phyloP scores from a whole-genome alignment of 495 filamentous ascomycete species.

The Friedmanniomyces simplex region DNA sequence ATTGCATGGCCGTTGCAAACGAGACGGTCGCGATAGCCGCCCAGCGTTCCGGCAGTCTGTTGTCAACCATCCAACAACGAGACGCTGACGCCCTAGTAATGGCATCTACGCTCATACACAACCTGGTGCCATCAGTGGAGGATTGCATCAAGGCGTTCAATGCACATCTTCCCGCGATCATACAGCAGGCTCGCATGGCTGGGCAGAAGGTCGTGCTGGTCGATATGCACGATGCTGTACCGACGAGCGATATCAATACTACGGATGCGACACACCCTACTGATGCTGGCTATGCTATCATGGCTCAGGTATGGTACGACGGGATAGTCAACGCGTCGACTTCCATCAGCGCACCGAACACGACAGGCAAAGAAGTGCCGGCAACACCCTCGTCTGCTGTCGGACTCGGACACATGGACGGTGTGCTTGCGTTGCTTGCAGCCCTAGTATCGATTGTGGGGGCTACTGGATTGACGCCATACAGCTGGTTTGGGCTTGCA shows the following conservation, averaged over 20 bases:
- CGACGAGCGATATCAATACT: background rate
- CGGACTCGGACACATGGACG: background rate
- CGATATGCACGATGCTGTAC: conserved; percentile 4
- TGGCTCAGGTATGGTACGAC: conserved; percentile 7
- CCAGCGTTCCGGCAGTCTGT: background rate
- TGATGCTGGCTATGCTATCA: conserved; percentile 7
- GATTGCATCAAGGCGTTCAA: conserved; percentile 4
- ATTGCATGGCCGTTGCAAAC: background rate
- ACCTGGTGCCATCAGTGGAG: background rate
- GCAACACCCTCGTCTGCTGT: background rate
- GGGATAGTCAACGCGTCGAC: background rate
- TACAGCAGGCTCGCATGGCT: background rate
- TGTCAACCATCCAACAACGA: background rate
- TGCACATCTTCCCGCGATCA: background rate
- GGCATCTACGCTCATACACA: background rate
- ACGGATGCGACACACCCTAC: conserved; percentile 3
- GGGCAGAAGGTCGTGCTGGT: conserved; percentile 5
- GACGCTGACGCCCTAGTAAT: background rate
- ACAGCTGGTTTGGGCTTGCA: no score
- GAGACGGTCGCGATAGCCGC: background rate
- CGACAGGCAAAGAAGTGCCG: background rate
- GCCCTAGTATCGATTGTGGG: no score
- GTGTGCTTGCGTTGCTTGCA: no score
- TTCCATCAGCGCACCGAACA: background rate
- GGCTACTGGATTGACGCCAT: background rate